These are phyloP conservation scores for Chlorella sp. DNA, from an alignment of 139 green algal genomes.

Conservation along the genomic window DNA sequence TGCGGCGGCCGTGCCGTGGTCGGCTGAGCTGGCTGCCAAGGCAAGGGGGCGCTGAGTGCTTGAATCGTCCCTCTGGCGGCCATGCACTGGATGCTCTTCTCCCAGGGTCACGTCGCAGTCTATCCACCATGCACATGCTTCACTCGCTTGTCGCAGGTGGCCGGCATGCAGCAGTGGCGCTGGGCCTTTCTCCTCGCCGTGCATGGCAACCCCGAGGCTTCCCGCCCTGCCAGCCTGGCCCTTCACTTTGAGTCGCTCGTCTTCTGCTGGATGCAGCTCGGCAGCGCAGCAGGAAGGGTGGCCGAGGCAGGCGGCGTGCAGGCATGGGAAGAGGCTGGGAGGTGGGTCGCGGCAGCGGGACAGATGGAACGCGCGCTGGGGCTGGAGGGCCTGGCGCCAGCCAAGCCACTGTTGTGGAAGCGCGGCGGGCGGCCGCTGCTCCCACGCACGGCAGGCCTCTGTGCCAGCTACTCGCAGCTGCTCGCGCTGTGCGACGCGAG, in stretches of 20 bases:
- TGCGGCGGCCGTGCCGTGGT: background rate
- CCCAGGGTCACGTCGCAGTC: background rate
- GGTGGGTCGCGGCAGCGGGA: slow-evolving; percentile 8
- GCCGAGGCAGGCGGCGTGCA: background rate
- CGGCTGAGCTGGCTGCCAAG: background rate
- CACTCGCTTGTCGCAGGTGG: slow-evolving; percentile 29
- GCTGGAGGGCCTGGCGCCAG: slow-evolving; percentile 24
- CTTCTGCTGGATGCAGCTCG: slow-evolving; percentile 61
- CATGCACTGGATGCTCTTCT: background rate
- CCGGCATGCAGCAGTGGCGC: slow-evolving; percentile 50
- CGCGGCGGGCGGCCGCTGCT: slow-evolving; percentile 71
- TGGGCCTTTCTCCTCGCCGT: slow-evolving; percentile 44
- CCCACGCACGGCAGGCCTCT: slow-evolving; percentile 51
- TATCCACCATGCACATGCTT: background rate
- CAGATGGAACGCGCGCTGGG: slow-evolving; percentile 40
- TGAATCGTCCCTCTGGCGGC: background rate
- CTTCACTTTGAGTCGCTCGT: slow-evolving; percentile 52
- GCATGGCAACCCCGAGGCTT: slow-evolving; percentile 41
- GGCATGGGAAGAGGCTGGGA: background rate
- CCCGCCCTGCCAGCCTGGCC: background rate
- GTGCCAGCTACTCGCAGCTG: slow-evolving; percentile 23
- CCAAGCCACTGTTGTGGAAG: slow-evolving; percentile 82
- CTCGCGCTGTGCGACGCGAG: slow-evolving; percentile 29
- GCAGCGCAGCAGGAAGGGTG: slow-evolving; percentile 4
- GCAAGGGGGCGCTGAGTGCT: background rate